Evolutionary conservation across 768 basidiomycete genomes (phyloP).

Genomic region (Mycena alexandri): DNA sequence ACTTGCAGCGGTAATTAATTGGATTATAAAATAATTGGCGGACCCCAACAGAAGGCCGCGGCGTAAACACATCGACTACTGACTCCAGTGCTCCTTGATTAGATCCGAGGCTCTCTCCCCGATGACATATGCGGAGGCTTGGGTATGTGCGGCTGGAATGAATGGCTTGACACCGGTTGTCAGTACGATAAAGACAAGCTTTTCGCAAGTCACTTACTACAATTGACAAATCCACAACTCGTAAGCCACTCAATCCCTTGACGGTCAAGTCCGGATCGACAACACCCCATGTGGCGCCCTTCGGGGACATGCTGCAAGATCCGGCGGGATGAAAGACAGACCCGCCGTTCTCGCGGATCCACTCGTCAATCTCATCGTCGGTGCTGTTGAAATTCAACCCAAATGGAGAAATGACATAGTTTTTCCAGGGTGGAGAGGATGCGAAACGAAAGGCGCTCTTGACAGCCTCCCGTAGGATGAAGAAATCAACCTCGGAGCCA

Average conservation of each 20-base stretch:
- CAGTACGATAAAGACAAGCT: neutral
- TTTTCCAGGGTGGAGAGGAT: slow-evolving; percentile 36
- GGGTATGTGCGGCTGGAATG: slow-evolving; percentile 42
- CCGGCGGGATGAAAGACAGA: slow-evolving; percentile 24
- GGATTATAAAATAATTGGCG: no score
- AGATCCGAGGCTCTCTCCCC: slow-evolving; percentile 44
- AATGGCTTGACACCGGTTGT: slow-evolving; percentile 38
- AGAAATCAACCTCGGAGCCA: slow-evolving; percentile 38
- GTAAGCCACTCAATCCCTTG: slow-evolving; percentile 50
- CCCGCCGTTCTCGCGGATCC: slow-evolving; percentile 21
- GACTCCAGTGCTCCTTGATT: slow-evolving; percentile 31
- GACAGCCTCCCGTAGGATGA: slow-evolving; percentile 40
- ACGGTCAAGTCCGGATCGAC: slow-evolving; percentile 50
- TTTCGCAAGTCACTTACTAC: slow-evolving; percentile 37
- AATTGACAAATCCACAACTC: slow-evolving; percentile 54
- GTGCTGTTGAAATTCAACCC: slow-evolving; percentile 6
- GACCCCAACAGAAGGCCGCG: no score
- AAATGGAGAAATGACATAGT: slow-evolving; percentile 34
- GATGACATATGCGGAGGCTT: slow-evolving; percentile 41
- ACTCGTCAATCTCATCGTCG: slow-evolving; percentile 38
- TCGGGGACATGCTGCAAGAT: slow-evolving; percentile 47
- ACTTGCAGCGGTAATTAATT: no score
- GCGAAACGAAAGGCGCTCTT: slow-evolving; percentile 39
- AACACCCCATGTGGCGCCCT: slow-evolving; percentile 44
- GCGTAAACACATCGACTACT: no score